Percentiles rank a stretch among this genome's conserved stretches.
Conservation (phyloP, 371 early-diverging fungal species). For the Dinochytrium kinnereticum region DNA sequence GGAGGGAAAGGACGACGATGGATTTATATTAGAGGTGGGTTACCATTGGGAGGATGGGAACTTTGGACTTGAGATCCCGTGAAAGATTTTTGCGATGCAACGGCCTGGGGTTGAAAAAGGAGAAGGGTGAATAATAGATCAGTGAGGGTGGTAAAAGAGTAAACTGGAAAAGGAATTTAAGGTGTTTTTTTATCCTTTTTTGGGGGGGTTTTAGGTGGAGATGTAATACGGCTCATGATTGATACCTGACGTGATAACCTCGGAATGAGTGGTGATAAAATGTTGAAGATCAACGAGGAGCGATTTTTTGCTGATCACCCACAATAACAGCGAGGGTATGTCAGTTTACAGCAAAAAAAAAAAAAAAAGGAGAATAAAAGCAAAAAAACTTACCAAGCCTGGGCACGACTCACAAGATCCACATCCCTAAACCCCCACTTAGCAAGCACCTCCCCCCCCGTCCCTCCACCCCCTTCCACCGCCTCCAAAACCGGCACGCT, state of each 20-base stretch:
- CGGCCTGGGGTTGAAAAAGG: slow-evolving; percentile 45
- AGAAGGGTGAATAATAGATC: not conserved
- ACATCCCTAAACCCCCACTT: slow-evolving; percentile 43
- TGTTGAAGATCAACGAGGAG: slow-evolving; percentile 44
- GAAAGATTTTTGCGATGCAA: slow-evolving; percentile 65
- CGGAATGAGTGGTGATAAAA: slow-evolving; percentile 49
- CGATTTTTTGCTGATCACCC: slow-evolving; percentile 29
- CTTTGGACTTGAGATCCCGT: slow-evolving; percentile 65
- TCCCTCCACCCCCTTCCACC: not conserved
- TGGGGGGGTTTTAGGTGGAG: too few species aligned
- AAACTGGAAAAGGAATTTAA: too few species aligned
- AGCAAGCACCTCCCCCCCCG: not conserved
- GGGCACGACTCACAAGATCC: slow-evolving; percentile 16
- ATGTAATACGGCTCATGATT: too few species aligned
- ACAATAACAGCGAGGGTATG: not conserved
- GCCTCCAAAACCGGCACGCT: not conserved
- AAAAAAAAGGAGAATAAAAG: slow-evolving; percentile 11
- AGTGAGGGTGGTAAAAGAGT: too few species aligned
- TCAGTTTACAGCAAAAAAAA: not conserved
- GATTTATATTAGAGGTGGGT: too few species aligned
- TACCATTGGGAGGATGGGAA: slow-evolving; percentile 58
- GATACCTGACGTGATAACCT: slow-evolving; percentile 50
- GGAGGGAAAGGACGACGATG: too few species aligned
- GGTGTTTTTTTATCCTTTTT: too few species aligned
- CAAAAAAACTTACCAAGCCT: slow-evolving; percentile 7